Conservation (phyloP, 805 yeast species). For the Candida boidinii region DNA sequence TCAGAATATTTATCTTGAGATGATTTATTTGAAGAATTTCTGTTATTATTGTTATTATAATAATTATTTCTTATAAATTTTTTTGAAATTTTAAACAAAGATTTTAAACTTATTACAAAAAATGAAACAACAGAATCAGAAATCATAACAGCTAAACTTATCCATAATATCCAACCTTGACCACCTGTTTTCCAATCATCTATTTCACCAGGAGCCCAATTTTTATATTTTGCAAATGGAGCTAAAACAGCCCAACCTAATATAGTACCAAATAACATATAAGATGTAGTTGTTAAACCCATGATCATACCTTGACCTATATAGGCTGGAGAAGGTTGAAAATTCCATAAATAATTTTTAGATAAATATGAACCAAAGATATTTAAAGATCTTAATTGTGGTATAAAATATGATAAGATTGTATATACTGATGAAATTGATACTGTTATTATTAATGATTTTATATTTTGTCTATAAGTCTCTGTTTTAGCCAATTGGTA, state of each 20-base stretch:
- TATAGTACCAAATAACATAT: constrained; percentile 84
- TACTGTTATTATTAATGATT: constrained; percentile 55
- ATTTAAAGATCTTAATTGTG: constrained; percentile 61
- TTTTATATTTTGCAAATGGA: constrained; percentile 57
- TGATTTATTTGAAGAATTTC: background rate
- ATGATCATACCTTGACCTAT: constrained; percentile 96
- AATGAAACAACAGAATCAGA: constrained; percentile 84
- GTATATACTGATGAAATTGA: constrained; percentile 66
- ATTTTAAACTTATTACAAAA: constrained; percentile 45
- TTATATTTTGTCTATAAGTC: constrained; percentile 48
- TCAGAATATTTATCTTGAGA: background rate
- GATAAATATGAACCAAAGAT: constrained; percentile 65
- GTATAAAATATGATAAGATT: constrained; percentile 60
- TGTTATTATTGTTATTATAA: background rate
- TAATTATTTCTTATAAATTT: constrained; percentile 1
- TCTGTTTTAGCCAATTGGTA: constrained; percentile 18
- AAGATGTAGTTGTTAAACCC: constrained; percentile 88
- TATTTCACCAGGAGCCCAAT: constrained; percentile 87
- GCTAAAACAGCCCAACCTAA: constrained; percentile 92
- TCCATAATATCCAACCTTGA: constrained; percentile 97
- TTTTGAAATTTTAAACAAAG: too few relatives aligned
- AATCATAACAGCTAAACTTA: constrained; percentile 87
- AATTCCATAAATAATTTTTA: constrained; percentile 63
- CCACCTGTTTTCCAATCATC: constrained; percentile 93
- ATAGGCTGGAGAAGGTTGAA: constrained; percentile 96